Base-by-base conservation (phyloP, 345 rosid species). In the Erodium maritimum region DNA sequence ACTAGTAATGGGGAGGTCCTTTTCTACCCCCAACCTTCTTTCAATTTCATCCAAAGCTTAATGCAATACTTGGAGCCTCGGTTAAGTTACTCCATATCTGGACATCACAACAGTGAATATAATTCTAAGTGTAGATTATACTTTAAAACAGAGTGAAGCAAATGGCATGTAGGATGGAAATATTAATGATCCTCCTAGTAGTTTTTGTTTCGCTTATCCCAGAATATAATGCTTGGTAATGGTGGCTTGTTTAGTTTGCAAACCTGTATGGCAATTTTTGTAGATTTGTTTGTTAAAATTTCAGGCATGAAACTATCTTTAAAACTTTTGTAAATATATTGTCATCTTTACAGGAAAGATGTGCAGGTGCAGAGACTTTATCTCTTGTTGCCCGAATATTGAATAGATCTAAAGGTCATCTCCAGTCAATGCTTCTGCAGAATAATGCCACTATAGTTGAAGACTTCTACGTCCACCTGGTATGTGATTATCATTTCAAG, bases 341-440 rank as follows among this genome's bases (percentile, higher is more conserved):
- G 9, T 29, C 37, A 29, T 22, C 67, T 24, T 77, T 76, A 73
- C 87, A 94, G 99, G 99, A 94, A 80, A 85, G 99, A 73, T 94
- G 99, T 75, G 78, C 86, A 8, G 99, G 73, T 57, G 96, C 87
- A 33, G 91, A 94, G 62, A 81, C 84, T 18, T 10, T 82, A 56
- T 76, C 86, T 63, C 86, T 94, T 69, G 97, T 90, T 64, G 88
- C 95, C 74, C 95, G 79, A 69, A 71, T 84, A 60, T 71, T 94
- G 77, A 82, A 85, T 66, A 90, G 81, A 74, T 90, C 99, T 64
- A 94, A 80, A 81, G 72, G 87, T 60, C 95, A 82, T 80, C 85
- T 94, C 60, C 97, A 94, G 65, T 87, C 95, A 22, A 83, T 87
- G 95, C 90, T 94, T 69, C 78, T 87, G 69, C 85, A 72, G 71